Conservation (phyloP, 805 yeast genomes). For the Pichia deserticola region DNA sequence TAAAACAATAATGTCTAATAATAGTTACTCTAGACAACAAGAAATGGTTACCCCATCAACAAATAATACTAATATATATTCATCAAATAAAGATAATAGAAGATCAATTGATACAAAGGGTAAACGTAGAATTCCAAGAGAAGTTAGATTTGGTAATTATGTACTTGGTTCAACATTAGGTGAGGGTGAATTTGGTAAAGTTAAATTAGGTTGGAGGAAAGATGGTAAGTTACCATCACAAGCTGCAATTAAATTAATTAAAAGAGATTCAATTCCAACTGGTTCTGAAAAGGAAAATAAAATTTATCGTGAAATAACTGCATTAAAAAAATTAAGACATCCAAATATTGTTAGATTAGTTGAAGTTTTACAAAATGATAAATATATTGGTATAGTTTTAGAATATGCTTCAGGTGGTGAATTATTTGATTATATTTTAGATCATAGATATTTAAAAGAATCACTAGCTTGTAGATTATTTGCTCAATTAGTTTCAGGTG, state of each 20-base stretch:
- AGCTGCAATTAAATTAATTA: conserved; percentile 88
- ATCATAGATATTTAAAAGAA: conserved; percentile 82
- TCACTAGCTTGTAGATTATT: conserved; percentile 77
- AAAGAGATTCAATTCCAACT: conserved; percentile 80
- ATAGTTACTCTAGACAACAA: too few species aligned
- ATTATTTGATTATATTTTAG: conserved; percentile 83
- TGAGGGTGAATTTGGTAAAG: conserved; percentile 98
- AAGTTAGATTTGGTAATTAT: conserved; percentile 83
- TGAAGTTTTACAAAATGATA: conserved; percentile 88
- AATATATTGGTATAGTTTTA: conserved; percentile 90
- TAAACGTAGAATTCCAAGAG: conserved; percentile 35
- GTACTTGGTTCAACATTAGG: conserved; percentile 90
- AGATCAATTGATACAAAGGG: conserved; percentile 4
- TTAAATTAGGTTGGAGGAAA: conserved; percentile 91
- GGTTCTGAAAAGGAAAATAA: conserved; percentile 82
- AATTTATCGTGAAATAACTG: conserved; percentile 88
- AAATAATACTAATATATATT: too few species aligned
- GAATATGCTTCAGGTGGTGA: conserved; percentile 98
- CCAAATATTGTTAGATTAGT: conserved; percentile 90
- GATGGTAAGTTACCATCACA: conserved; percentile 72
- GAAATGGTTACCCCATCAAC: neutral
- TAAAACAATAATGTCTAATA: too few species aligned
- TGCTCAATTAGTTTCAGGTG: conserved; percentile 92
- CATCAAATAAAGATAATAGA: neutral
- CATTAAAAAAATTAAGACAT: conserved; percentile 76